A percentile compares a stretch with the other conserved stretches of the same genome.
Evolutionary conservation across 768 basidiomycete species (phyloP).

Genomic region (Megacollybia marginata): DNA sequence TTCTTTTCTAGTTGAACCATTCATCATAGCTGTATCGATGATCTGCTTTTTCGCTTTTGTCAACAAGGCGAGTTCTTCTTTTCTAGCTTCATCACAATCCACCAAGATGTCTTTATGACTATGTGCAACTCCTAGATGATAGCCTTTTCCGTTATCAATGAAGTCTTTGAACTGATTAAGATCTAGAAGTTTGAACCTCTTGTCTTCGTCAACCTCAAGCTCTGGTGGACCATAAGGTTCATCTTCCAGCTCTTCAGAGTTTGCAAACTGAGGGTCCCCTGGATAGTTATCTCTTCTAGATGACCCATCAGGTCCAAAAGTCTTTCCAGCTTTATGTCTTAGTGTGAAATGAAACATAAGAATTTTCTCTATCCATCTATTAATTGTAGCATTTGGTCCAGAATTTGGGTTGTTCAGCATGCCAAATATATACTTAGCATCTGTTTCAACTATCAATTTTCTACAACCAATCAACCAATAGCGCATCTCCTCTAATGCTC

Average conservation of each 20-base stretch:
- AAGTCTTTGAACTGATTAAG: slow-evolving; percentile 4
- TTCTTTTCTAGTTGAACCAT: too few relatives aligned
- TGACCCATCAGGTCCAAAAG: slow-evolving; percentile 28
- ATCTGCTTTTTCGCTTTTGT: too few relatives aligned
- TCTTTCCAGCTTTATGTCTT: slow-evolving; percentile 17
- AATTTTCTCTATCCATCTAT: slow-evolving; percentile 33
- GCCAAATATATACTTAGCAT: slow-evolving; percentile 34
- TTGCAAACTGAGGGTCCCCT: neutral
- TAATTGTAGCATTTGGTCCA: slow-evolving; percentile 28
- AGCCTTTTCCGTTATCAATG: slow-evolving; percentile 5
- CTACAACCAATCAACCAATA: too few relatives aligned
- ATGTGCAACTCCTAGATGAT: neutral
- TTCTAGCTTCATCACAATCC: too few relatives aligned
- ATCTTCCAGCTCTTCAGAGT: neutral
- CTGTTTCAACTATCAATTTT: slow-evolving; percentile 27
- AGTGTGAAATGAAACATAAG: slow-evolving; percentile 29
- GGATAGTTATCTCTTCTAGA: slow-evolving; percentile 15
- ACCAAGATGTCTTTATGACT: too few relatives aligned
- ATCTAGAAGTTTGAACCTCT: neutral
- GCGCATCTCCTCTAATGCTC: slow-evolving; percentile 20
- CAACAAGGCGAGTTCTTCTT: too few relatives aligned
- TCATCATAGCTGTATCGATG: too few relatives aligned
- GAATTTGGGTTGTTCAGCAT: slow-evolving; percentile 34
- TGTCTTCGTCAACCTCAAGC: neutral
- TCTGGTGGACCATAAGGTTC: neutral